These are phyloP conservation scores for Mortierella alpina DNA, from an alignment of 192 early-diverging fungal genomes.

Conservation along the genomic window DNA sequence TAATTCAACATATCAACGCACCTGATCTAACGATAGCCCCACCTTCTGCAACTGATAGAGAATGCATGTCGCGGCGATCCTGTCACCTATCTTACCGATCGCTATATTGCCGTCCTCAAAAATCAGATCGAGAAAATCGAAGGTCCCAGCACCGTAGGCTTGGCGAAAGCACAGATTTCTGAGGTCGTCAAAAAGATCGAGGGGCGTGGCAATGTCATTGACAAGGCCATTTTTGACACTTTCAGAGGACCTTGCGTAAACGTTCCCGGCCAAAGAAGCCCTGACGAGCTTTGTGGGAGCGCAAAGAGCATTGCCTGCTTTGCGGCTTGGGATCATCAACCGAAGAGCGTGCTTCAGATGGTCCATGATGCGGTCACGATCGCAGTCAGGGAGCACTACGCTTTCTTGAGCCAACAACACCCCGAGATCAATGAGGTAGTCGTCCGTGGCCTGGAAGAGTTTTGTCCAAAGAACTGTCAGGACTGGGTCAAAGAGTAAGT, in stretches of 20 bases:
- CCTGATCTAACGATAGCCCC: no score
- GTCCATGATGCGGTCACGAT: conserved; percentile 23
- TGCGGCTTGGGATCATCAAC: conserved; percentile 31
- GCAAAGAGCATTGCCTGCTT: conserved; percentile 46
- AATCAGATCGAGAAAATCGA: conserved; percentile 3
- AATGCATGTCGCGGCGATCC: conserved; percentile 29
- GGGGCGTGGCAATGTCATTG: conserved; percentile 23
- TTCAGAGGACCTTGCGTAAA: conserved; percentile 25
- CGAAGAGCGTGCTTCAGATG: conserved; percentile 19
- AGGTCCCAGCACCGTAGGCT: not conserved
- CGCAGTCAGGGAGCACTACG: not conserved
- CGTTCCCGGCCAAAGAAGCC: conserved; percentile 5
- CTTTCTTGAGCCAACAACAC: not conserved
- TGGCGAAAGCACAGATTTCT: conserved; percentile 3
- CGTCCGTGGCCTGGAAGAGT: conserved; percentile 12
- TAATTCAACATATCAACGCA: no score
- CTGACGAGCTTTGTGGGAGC: conserved; percentile 37
- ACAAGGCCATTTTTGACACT: conserved; percentile 33
- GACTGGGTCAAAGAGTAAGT: conserved; percentile 25
- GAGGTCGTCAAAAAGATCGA: not conserved
- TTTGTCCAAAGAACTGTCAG: conserved; percentile 39
- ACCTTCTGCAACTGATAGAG: conserved; percentile 10
- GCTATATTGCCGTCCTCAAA: conserved; percentile 25
- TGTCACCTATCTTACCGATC: conserved; percentile 22
- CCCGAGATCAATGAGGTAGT: conserved; percentile 6